These are phyloP conservation scores for Diaporthe nobilis DNA, from an alignment of 2,329 filamentous ascomycete genomes.

Conservation along the genomic window DNA sequence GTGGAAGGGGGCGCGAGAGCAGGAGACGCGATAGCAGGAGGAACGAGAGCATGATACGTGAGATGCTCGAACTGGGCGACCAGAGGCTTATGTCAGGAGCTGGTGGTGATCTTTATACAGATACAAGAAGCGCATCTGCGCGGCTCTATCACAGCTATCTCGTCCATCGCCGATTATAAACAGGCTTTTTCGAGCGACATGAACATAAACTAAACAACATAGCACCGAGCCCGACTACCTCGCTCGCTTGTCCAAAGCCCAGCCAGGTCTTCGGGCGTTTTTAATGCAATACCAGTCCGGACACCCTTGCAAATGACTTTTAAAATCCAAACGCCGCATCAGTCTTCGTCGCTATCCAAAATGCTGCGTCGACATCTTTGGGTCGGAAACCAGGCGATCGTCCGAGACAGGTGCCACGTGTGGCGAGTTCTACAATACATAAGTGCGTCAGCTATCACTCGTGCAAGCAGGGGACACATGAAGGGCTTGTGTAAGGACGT, in stretches of 20 bases:
- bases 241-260: background rate
- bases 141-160: background rate
- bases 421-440: constrained; percentile 47
- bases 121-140: background rate
- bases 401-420: constrained; percentile 49
- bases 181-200: background rate
- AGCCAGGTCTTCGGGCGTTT: background rate
- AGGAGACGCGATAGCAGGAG: background rate
- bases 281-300: background rate
- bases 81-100: background rate
- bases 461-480: background rate
- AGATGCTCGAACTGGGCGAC: background rate
- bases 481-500: background rate
- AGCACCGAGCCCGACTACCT: background rate
- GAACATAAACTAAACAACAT: background rate
- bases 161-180: background rate
- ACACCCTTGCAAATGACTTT: background rate
- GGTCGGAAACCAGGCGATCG: constrained; percentile 50
- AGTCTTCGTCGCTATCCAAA: constrained; percentile 44
- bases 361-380: constrained; percentile 49
- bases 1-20: background rate
- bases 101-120: background rate
- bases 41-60: background rate
- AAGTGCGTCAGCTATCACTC: constrained; percentile 5
- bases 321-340: constrained; percentile 15